phyloP scores from a whole-genome alignment of 1,139 yeast species.

The Geotrichum macrosporum region DNA sequence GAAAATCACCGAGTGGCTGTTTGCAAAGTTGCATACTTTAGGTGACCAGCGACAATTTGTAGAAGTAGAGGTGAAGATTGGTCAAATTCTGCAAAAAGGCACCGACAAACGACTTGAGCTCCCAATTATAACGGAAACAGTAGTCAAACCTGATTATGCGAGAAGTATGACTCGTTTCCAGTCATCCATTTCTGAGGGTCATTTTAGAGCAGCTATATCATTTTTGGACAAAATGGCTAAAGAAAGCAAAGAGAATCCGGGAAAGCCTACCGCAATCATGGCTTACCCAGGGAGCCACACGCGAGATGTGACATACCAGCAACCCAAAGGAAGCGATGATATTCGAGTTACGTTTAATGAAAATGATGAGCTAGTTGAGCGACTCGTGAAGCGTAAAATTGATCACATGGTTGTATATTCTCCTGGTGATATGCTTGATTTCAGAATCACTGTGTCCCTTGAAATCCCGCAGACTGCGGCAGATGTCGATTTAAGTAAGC shows the following conservation, averaged over 20 bases:
- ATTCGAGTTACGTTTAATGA: constrained; percentile 35
- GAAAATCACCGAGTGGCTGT: constrained; percentile 83
- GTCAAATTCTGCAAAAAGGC: constrained; percentile 64
- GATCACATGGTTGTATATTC: constrained; percentile 66
- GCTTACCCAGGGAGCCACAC: constrained; percentile 20
- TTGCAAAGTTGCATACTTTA: constrained; percentile 67
- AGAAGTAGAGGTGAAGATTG: constrained; percentile 81
- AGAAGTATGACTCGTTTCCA: constrained; percentile 58
- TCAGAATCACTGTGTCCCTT: constrained; percentile 66
- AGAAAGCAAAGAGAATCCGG: constrained; percentile 13
- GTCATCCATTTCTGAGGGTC: constrained; percentile 65
- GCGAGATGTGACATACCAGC: constrained; percentile 27
- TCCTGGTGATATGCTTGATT: constrained; percentile 75
- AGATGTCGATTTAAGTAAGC: constrained; percentile 19
- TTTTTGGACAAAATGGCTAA: constrained; percentile 47
- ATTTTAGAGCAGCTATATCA: constrained; percentile 56
- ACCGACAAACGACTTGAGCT: constrained; percentile 62
- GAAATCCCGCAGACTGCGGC: constrained; percentile 53
- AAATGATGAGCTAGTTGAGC: constrained; percentile 44
- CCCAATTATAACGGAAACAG: constrained; percentile 73
- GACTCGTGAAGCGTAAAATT: constrained; percentile 67
- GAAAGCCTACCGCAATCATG: constrained; percentile 9
- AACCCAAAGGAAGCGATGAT: constrained; percentile 39
- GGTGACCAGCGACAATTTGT: constrained; percentile 57
- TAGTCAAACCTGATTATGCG: constrained; percentile 51